phyloP scores from a whole-genome alignment of 345 rosid species.

The rapeseed (Brassica napus) region DNA sequence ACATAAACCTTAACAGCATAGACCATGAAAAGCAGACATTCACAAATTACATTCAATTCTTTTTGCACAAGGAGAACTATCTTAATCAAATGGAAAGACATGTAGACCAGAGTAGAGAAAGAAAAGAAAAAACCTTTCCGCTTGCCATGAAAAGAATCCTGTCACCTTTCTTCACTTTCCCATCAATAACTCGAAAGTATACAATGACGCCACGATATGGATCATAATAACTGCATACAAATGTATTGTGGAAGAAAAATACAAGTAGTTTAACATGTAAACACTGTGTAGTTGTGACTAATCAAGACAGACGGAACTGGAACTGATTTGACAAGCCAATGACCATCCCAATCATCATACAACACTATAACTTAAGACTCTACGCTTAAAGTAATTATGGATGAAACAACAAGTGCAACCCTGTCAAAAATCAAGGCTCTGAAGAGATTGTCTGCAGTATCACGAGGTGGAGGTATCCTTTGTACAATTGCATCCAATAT shows the following conservation, averaged over 20 bases:
- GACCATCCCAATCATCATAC: neutral
- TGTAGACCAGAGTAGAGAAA: neutral
- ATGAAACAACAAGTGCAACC: slow-evolving; percentile 44
- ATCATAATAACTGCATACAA: slow-evolving; percentile 81
- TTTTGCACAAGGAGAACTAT: neutral
- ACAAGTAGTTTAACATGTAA: neutral
- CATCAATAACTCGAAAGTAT: slow-evolving; percentile 94
- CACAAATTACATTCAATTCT: too few relatives aligned
- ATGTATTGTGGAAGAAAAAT: slow-evolving; percentile 10
- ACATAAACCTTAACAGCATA: too few relatives aligned
- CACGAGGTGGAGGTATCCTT: slow-evolving; percentile 77
- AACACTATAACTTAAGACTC: slow-evolving; percentile 5
- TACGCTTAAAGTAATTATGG: neutral
- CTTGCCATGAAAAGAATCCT: slow-evolving; percentile 92
- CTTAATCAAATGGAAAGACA: slow-evolving; percentile 1
- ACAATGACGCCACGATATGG: slow-evolving; percentile 98
- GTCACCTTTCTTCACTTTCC: slow-evolving; percentile 91
- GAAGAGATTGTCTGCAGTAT: slow-evolving; percentile 61
- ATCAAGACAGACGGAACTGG: neutral
- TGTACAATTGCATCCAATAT: slow-evolving; percentile 78
- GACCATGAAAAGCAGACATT: too few relatives aligned
- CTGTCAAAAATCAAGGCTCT: slow-evolving; percentile 96
- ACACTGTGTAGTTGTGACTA: neutral
- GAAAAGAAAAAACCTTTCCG: slow-evolving; percentile 55
- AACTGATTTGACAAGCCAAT: too few relatives aligned